Evolutionary conservation across 2,329 filamentous ascomycete species (phyloP).

Genomic region (Apiospora aurea): DNA sequence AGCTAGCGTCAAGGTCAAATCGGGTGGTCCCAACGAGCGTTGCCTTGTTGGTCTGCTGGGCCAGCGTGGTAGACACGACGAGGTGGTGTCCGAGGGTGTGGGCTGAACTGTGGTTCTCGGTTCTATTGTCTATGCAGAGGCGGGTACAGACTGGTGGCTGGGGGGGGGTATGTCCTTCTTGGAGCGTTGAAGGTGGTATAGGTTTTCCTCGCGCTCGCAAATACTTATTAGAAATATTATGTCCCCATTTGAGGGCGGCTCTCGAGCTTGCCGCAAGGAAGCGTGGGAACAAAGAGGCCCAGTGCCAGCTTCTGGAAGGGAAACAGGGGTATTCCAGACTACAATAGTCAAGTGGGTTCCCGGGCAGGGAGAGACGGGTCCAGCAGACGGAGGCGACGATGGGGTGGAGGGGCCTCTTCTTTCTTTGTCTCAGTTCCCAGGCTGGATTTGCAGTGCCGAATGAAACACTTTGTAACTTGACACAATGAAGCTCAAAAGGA

Average conservation of each 20-base stretch:
- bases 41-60: constrained; percentile 20
- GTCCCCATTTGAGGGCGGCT: constrained; percentile 12
- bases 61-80: constrained; percentile 14
- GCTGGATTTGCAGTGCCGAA: not conserved
- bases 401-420: not conserved
- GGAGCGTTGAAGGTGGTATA: constrained; percentile 9
- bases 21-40: constrained; percentile 15
- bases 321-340: constrained; percentile 20
- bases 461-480: constrained; percentile 20
- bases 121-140: constrained; percentile 18
- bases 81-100: constrained; percentile 12
- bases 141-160: not conserved
- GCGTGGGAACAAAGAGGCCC: constrained; percentile 14
- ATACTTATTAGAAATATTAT: constrained; percentile 20
- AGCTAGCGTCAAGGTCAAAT: constrained; percentile 18
- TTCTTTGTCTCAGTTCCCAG: constrained; percentile 10
- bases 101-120: constrained; percentile 12
- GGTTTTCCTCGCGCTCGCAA: constrained; percentile 9
- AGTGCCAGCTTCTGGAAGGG: constrained; percentile 17
- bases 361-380: not conserved
- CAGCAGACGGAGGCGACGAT: constrained; percentile 19
- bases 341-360: constrained; percentile 21
- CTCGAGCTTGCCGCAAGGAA: constrained; percentile 18
- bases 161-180: not conserved
- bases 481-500: constrained; percentile 3